Conservation (phyloP, 768 basidiomycete species). For the Suillus subaureus region DNA sequence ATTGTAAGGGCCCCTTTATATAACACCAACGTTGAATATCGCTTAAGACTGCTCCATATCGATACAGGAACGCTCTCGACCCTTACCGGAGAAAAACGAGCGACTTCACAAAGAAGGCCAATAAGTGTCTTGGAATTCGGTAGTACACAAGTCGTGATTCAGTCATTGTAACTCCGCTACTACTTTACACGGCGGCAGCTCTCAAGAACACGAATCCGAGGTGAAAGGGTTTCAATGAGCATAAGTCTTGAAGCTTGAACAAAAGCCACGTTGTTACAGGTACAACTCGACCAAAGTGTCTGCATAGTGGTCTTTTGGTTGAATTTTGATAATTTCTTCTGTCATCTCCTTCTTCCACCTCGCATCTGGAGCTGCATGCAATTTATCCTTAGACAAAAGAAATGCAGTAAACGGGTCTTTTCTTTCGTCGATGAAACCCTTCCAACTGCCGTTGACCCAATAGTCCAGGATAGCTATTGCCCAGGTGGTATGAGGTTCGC, state of each 20-base stretch:
- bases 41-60: too few relatives aligned
- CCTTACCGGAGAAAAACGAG: not conserved
- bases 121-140: too few relatives aligned
- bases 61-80: not conserved
- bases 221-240: not conserved
- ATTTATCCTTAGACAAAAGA: constrained; percentile 1
- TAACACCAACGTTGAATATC: too few relatives aligned
- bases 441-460: not conserved
- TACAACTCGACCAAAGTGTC: not conserved
- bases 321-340: not conserved
- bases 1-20: too few relatives aligned
- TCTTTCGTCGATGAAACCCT: not conserved
- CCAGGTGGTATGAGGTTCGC: not conserved
- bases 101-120: too few relatives aligned
- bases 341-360: constrained; percentile 12
- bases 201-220: not conserved
- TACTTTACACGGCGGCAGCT: not conserved
- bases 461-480: constrained; percentile 15
- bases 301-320: not conserved
- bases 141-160: not conserved
- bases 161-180: not conserved
- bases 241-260: not conserved
- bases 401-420: constrained; percentile 5
- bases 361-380: not conserved
- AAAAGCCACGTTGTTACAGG: not conserved